Evolutionary conservation across 768 basidiomycete species (phyloP).

Genomic region (Boletus fagicola): DNA sequence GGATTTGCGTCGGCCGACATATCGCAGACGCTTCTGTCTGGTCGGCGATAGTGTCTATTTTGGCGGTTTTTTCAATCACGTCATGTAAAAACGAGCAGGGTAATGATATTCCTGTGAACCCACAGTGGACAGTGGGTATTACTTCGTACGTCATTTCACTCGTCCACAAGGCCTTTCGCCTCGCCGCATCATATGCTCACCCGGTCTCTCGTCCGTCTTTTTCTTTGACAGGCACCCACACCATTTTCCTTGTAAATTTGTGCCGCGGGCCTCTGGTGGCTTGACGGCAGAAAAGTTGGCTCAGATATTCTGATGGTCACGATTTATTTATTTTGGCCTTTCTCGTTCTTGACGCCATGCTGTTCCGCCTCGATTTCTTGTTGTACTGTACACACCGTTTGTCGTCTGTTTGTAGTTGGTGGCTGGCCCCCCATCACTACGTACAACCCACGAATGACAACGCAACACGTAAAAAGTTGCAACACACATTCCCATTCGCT

Average conservation of each 20-base stretch:
- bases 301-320: slow-evolving; percentile 18
- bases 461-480: background rate
- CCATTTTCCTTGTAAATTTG: slow-evolving; percentile 25
- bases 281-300: slow-evolving; percentile 17
- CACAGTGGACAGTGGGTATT: slow-evolving; percentile 24
- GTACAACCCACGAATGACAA: background rate
- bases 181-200: background rate
- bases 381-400: background rate
- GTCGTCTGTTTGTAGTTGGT: background rate
- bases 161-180: background rate
- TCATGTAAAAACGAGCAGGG: slow-evolving; percentile 29
- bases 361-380: background rate
- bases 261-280: slow-evolving; percentile 22
- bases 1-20: slow-evolving; percentile 40
- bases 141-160: slow-evolving; percentile 24
- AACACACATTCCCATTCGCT: background rate
- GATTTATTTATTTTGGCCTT: background rate
- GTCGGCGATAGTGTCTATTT: slow-evolving; percentile 33
- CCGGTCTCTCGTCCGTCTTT: background rate
- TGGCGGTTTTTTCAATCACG: slow-evolving; percentile 37
- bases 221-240: slow-evolving; percentile 20
- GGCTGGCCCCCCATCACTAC: background rate
- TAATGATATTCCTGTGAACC: slow-evolving; percentile 21
- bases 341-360: background rate
- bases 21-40: slow-evolving; percentile 43